Base-by-base conservation (phyloP, 106 monocot genomes). In the Phalaenopsis equestris region DNA sequence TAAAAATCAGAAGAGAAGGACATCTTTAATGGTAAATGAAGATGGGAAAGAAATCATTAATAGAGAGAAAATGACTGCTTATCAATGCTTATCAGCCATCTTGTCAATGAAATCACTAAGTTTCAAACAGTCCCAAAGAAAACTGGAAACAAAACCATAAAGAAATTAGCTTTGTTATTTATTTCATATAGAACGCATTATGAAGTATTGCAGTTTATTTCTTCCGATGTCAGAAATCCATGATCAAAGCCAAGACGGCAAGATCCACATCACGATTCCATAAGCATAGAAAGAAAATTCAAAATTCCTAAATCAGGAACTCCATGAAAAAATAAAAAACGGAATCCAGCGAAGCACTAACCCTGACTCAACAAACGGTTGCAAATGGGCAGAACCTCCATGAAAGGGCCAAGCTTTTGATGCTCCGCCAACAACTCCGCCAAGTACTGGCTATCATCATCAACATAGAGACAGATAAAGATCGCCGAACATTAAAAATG, bases 331-430 rank as follows among this genome's bases (percentile, higher is more conserved):
- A 15, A 52, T 12, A 12, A 10, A 48, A 42, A 45, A 72, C 11
- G 39, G 38, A 72, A 30, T 72, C 72, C 9, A 72, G 39, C 84
- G 12, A 85, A 79, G 8, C 42, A 21, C 85, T 81, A 76, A 97
- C 97, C 97, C 90, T 97, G 97, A 87, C 83, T 94, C 77, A 97
- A 78, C 77, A 97, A 77, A 41, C 85, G 81, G 82, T 84, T 94
- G 83, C 97, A 97, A 84, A 94, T 87, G 16, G 97, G 97, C 76
- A 97, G 92, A 72, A 97, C 92, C 85, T 94, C 92, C 92, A 94
- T 82, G 87, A 97, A 97, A 41, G 96, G 96, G 24, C 92, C 92
- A 79, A 97, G 92, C 86, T 97, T 97, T 81, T 97, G 94, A 81
- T 90, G 91, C 87, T 97, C 97, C 68, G 89, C 86, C 73, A 97